A percentile compares a stretch with the other conserved stretches of the same genome.
These are phyloP conservation scores for Lentinula boryana DNA, from an alignment of 768 basidiomycete genomes.

Conservation along the genomic window DNA sequence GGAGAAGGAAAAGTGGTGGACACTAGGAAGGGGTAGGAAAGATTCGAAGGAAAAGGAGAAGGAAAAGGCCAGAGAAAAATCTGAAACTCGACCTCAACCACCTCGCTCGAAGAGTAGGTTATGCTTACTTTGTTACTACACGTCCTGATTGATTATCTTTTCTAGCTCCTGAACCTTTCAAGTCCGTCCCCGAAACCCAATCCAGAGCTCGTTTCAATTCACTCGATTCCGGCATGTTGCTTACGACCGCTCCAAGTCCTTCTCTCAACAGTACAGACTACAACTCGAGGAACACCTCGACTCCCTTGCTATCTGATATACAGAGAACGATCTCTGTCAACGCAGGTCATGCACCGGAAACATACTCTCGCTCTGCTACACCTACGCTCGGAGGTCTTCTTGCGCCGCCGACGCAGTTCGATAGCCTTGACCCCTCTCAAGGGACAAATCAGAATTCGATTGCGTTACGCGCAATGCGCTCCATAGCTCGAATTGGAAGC, in stretches of 20 bases:
- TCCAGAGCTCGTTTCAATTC: constrained; percentile 59
- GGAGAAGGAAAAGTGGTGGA: constrained; percentile 76
- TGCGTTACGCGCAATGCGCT: constrained; percentile 72
- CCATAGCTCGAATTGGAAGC: constrained; percentile 64
- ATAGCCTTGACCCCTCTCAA: constrained; percentile 6
- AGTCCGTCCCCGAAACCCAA: constrained; percentile 12
- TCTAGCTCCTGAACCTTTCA: constrained; percentile 43
- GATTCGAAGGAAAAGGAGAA: constrained; percentile 64
- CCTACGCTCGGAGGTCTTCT: constrained; percentile 30
- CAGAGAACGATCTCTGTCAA: background rate
- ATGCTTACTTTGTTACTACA: background rate
- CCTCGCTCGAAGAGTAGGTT: constrained; percentile 35
- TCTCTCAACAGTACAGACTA: background rate
- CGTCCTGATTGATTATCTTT: background rate
- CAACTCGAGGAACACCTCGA: constrained; percentile 2
- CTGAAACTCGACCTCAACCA: constrained; percentile 13
- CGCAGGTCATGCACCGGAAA: background rate
- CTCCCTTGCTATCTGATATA: background rate
- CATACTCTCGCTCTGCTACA: constrained; percentile 28
- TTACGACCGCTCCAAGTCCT: background rate
- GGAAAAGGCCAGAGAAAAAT: constrained; percentile 15
- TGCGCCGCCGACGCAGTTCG: constrained; percentile 24
- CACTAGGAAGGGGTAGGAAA: constrained; percentile 66
- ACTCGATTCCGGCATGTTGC: constrained; percentile 31
- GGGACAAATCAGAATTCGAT: constrained; percentile 49